Base-by-base conservation (phyloP, 805 yeast species). In the Torulaspora delbrueckii region DNA sequence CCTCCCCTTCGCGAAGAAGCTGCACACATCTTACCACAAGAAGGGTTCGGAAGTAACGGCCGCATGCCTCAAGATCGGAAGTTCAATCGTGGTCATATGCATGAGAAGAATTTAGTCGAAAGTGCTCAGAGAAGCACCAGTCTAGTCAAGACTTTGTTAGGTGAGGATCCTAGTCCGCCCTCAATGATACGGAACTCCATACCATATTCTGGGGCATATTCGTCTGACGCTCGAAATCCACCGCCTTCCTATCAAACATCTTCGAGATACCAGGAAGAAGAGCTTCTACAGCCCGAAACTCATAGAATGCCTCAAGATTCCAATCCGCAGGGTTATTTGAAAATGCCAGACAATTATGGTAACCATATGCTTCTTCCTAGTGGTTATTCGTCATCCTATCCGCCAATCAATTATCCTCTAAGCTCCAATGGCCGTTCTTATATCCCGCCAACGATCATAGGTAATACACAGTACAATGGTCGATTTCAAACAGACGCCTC, bases 71-170 rank as follows among this genome's bases (percentile, higher is more conserved):
- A 5, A 31, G 14, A 31, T 16, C 34, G 34, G 5, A 31, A 31
- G 34, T 31, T 18, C 3, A 14, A 31, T 7, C 12, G 19, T 19
- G 30, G 13, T 7, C 6, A 16, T 5, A 3, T 14, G 16, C 16
- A 7, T 10, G 39, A 16, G 19, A 37, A n/a, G 13, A 26, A 13
- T 28, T 26, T 54, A 18, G 37, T 47, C 7, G 41, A 45, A 32
- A 46, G 43, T 30, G 56, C 54, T 8, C 44, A 46, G 37, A 39
- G 44, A 8, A 55, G 50, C 34, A 42, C 55, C 19, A 44, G 30
- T 12, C 31, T 53, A 18, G 46, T 56, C 13, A 50, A 50, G 18
- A 45, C 51, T 2, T 40, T 51, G 26, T 45, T 49, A 9, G 51
- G 56, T 9, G 41, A 38, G 8, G 16, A 10, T 3, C 5, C 23